Evolutionary conservation across 345 rosid genomes (phyloP).

Genomic region (Turritis glabra): DNA sequence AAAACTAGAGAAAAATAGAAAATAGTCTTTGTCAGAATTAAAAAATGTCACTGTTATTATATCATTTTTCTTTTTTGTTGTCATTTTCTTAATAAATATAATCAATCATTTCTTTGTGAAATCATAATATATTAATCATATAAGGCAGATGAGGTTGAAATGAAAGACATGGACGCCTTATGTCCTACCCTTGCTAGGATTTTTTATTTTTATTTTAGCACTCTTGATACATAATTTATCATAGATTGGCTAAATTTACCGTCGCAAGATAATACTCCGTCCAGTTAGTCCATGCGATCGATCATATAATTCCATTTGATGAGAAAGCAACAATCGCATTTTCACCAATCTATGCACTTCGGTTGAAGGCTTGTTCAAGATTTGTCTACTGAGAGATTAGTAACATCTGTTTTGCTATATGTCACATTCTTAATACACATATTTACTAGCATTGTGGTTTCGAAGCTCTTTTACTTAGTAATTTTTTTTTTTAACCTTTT

Average conservation of each 20-base stretch:
- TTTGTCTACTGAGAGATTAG: neutral
- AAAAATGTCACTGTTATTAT: neutral
- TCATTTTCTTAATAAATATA: neutral
- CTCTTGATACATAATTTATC: constrained; percentile 9
- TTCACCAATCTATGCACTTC: neutral
- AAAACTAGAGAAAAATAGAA: neutral
- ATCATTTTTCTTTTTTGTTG: neutral
- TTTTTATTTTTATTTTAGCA: neutral
- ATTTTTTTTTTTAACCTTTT: too few species aligned
- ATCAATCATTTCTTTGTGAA: neutral
- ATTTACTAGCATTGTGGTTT: neutral
- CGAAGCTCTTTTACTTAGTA: neutral
- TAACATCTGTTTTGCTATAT: neutral
- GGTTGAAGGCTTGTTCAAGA: neutral
- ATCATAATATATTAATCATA: neutral
- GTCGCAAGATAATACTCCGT: neutral
- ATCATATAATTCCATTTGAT: neutral
- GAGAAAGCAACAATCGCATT: too few species aligned
- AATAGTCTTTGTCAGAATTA: neutral
- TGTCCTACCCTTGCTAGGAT: constrained; percentile 2
- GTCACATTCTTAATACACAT: neutral
- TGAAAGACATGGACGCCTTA: constrained; percentile 23
- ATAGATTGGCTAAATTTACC: neutral
- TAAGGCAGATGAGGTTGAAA: too few species aligned
- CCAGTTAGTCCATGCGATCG: too few species aligned